Percentiles rank a stretch among this genome's conserved stretches.
These are phyloP conservation scores for Phytopythium boreale DNA, from an alignment of 352 stramenopile species.

Conservation along the genomic window DNA sequence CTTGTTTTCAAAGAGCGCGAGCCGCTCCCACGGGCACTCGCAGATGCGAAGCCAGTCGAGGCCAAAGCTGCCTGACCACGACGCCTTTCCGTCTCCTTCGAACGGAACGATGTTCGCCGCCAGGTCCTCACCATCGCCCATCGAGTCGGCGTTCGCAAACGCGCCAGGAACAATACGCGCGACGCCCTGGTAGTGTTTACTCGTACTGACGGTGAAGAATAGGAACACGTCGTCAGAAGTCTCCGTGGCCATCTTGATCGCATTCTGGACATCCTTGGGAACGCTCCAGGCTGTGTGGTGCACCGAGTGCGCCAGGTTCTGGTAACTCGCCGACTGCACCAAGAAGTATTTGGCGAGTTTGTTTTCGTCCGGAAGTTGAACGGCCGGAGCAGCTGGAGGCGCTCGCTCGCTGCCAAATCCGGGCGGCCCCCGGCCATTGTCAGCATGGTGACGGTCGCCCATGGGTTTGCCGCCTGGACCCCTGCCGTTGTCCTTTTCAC, in stretches of 20 bases:
- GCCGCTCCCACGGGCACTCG: slow-evolving; percentile 82
- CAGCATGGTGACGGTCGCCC: slow-evolving; percentile 2
- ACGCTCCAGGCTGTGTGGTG: slow-evolving; percentile 72
- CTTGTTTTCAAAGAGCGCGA: slow-evolving; percentile 73
- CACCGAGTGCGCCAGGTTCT: slow-evolving; percentile 80
- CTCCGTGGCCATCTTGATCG: slow-evolving; percentile 69
- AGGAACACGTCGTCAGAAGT: slow-evolving; percentile 82
- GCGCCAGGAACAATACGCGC: slow-evolving; percentile 37
- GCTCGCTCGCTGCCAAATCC: slow-evolving; percentile 8
- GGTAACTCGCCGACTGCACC: slow-evolving; percentile 73
- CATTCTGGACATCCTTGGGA: slow-evolving; percentile 41
- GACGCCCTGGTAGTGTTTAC: slow-evolving; percentile 80
- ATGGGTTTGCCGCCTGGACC: slow-evolving; percentile 1
- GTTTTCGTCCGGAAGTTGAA: slow-evolving; percentile 61
- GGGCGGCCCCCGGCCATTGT: background rate
- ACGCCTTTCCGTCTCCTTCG: slow-evolving; percentile 34
- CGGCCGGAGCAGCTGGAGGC: slow-evolving; percentile 12
- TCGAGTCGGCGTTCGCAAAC: slow-evolving; percentile 24
- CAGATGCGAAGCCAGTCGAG: slow-evolving; percentile 87
- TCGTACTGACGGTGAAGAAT: slow-evolving; percentile 65
- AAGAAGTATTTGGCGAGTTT: slow-evolving; percentile 84
- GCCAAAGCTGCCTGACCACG: slow-evolving; percentile 63
- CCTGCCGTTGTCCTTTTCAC: slow-evolving; percentile 44
- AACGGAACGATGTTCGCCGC: slow-evolving; percentile 51
- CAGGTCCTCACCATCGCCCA: slow-evolving; percentile 48